Base-by-base conservation (phyloP, 345 rosid genomes). In the Aquilaria malaccensis region DNA sequence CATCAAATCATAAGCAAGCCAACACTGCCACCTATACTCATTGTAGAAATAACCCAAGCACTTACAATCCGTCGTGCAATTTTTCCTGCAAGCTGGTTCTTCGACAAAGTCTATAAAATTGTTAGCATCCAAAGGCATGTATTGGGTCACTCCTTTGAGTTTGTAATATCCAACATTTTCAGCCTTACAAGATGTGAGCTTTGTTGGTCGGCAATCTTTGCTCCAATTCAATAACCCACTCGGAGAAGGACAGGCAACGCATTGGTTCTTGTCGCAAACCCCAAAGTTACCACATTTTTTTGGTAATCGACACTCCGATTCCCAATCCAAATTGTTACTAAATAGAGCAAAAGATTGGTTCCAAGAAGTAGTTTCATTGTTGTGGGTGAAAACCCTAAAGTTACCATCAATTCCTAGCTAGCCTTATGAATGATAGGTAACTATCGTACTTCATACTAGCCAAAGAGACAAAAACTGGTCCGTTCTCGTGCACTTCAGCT, bases 11-110 rank as follows among this genome's bases (percentile, higher is more conserved):
- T 79, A 75, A 55, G 82, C 74, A 59, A 76, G 55, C 89, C 85
- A 81, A 51, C 89, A 81, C 74, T 13, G 79, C 0, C 74, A 75
- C 30, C 66, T 66, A 22, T 74, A 65, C 32, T 65, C 70, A 29
- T 74, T 67, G 61, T 81, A 84, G 56, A 81, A 84, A 13, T 79
- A 81, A 1, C 89, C 86, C 68, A 76, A 61, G 58, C 86, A 81
- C 62, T 72, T 83, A 48, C 89, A 84, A 64, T 79, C 80, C 3
- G 48, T 56, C 1, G 64, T 74, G 33, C 85, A 87, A 60, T 80
- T 83, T 0, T 51, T 75, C 6, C 75, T 74, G 50, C 90, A 86
- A 0, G 70, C 80, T 11, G 52, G 47, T 15, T 84, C 86, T 33
- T 13, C 47, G 7, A 2, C 7, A 0, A 37, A 13, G 63, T 76